These are phyloP conservation scores for Eimeria falciformis DNA, from an alignment of 169 alveolate species.

Conservation along the genomic window DNA sequence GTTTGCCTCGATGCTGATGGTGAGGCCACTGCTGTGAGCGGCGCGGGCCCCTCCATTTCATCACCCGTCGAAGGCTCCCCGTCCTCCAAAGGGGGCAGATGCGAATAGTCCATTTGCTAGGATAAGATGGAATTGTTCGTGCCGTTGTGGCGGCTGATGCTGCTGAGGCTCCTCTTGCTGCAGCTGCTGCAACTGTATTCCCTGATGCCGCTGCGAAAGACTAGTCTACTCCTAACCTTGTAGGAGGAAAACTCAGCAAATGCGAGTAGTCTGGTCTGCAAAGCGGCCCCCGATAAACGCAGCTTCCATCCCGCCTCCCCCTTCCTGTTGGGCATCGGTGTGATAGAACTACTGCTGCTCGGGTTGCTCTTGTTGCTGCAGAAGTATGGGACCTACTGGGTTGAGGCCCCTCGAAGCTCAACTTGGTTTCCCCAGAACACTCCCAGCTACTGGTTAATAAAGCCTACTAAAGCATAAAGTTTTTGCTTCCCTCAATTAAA, in stretches of 20 bases:
- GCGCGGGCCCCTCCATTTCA: background rate
- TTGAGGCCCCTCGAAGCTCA: too few relatives aligned
- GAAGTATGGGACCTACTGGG: background rate
- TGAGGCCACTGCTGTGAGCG: background rate
- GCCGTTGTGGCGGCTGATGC: background rate
- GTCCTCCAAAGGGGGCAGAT: background rate
- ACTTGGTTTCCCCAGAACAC: too few relatives aligned
- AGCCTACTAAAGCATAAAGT: too few relatives aligned
- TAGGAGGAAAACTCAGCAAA: too few relatives aligned
- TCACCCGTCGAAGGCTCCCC: background rate
- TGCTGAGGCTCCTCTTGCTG: conserved; percentile 6
- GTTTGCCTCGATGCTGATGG: background rate
- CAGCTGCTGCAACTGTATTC: background rate
- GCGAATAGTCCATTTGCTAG: background rate
- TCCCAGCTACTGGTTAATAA: too few relatives aligned
- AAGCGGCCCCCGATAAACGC: too few relatives aligned
- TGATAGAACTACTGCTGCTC: background rate
- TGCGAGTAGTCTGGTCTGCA: too few relatives aligned
- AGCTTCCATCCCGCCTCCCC: too few relatives aligned
- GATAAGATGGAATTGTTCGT: background rate
- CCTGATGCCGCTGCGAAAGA: background rate
- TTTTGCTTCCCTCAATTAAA: too few relatives aligned
- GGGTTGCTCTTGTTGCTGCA: background rate
- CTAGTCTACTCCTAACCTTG: too few relatives aligned
- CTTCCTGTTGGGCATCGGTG: background rate